A percentile compares a stretch with the other conserved stretches of the same genome.
Conservation (phyloP, 2,329 filamentous ascomycete species). For the Pseudopyrenochaeta lycopersici region DNA sequence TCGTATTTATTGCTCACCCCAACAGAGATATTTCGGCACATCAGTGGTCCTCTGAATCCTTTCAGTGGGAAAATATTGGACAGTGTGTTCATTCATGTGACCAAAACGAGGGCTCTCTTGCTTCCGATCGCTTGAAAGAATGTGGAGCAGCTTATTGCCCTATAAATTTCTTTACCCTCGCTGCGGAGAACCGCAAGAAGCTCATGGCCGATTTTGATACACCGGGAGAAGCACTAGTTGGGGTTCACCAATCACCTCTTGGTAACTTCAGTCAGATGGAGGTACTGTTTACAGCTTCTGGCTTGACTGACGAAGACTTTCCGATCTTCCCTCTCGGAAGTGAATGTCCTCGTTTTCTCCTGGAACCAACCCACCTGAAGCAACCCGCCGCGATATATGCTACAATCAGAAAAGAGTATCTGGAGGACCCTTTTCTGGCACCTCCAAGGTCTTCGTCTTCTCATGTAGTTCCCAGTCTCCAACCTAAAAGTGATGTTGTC, state of each 20-base stretch:
- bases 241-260: background rate
- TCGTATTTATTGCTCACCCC: slow-evolving; percentile 58
- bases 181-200: slow-evolving; percentile 50
- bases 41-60: slow-evolving; percentile 53
- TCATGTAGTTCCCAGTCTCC: background rate
- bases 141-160: slow-evolving; percentile 48
- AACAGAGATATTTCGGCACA: slow-evolving; percentile 59
- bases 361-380: background rate
- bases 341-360: background rate
- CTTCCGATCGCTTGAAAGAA: slow-evolving; percentile 50
- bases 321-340: background rate
- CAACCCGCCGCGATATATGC: background rate
- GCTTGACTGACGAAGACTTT: background rate
- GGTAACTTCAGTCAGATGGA: background rate
- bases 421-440: slow-evolving; percentile 42
- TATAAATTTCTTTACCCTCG: slow-evolving; percentile 53
- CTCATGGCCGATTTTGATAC: slow-evolving; percentile 18
- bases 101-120: slow-evolving; percentile 55
- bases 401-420: slow-evolving; percentile 14
- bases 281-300: background rate
- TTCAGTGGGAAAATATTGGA: slow-evolving; percentile 57
- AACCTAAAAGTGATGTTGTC: background rate
- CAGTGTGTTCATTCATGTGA: slow-evolving; percentile 53
- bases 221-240: slow-evolving; percentile 1
- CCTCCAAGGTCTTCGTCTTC: background rate